Percentiles rank a stretch among this genome's conserved stretches.
Evolutionary conservation across 257 asterid species (phyloP).

Genomic region (Ilex asprella): DNA sequence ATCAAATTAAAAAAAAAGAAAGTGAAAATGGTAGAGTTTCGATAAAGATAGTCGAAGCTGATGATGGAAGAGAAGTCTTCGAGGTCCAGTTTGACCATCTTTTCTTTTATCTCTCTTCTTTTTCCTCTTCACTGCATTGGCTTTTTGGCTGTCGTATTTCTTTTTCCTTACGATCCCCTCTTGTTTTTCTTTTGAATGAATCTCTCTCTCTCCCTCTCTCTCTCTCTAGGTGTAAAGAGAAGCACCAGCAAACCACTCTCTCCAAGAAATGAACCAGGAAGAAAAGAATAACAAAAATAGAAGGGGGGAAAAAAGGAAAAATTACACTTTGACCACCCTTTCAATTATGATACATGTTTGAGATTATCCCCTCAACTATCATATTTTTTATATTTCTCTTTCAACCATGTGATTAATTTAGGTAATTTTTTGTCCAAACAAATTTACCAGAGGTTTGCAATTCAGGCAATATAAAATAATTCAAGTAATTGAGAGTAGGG

Average conservation of each 20-base stretch:
- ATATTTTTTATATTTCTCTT: too few species aligned
- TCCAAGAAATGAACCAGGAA: not conserved
- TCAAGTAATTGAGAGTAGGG: too few species aligned
- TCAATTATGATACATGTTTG: too few species aligned
- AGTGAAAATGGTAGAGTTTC: slow-evolving; percentile 58
- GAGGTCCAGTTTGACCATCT: slow-evolving; percentile 95
- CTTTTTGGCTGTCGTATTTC: slow-evolving; percentile 81
- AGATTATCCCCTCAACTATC: too few species aligned
- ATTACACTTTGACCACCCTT: too few species aligned
- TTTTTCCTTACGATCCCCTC: slow-evolving; percentile 23
- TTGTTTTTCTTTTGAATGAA: slow-evolving; percentile 24
- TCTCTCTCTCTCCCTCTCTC: slow-evolving; percentile 6
- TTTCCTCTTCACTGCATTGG: slow-evolving; percentile 37
- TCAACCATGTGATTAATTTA: too few species aligned
- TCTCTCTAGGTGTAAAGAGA: slow-evolving; percentile 6
- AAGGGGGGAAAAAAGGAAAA: too few species aligned
- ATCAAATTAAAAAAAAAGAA: slow-evolving; percentile 12
- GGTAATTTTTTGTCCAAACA: too few species aligned
- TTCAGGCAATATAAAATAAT: too few species aligned
- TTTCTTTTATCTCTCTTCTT: slow-evolving; percentile 56
- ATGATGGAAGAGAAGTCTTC: slow-evolving; percentile 75
- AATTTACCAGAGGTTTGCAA: too few species aligned
- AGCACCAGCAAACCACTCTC: not conserved
- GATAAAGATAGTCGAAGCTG: slow-evolving; percentile 78
- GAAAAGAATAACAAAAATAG: not conserved